phyloP scores from a whole-genome alignment of 2,329 filamentous ascomycete species.

The Biscogniauxia sp. region DNA sequence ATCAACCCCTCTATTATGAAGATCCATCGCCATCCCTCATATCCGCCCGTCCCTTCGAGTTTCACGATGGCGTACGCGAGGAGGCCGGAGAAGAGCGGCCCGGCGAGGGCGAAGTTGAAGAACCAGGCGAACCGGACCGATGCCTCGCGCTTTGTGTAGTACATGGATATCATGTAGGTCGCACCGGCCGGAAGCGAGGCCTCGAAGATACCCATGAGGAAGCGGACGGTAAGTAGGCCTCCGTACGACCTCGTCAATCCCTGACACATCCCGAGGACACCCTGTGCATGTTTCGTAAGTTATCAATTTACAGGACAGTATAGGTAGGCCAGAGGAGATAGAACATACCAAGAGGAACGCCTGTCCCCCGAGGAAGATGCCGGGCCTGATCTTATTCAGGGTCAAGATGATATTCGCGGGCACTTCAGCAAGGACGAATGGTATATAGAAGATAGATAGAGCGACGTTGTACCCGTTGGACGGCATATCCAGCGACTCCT shows the following conservation, averaged over 20 bases:
- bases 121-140: constrained; percentile 31
- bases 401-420: constrained; percentile 46
- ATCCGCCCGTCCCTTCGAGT: constrained; percentile 39
- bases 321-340: neutral
- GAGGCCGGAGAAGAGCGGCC: constrained; percentile 38
- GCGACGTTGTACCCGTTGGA: constrained; percentile 41
- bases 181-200: constrained; percentile 30
- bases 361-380: constrained; percentile 37
- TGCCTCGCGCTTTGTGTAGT: constrained; percentile 28
- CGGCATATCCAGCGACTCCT: constrained; percentile 41
- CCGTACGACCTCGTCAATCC: constrained; percentile 39
- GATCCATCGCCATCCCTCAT: constrained; percentile 44
- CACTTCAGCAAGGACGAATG: constrained; percentile 44
- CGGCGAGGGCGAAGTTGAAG: constrained; percentile 37
- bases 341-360: constrained; percentile 39
- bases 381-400: constrained; percentile 36
- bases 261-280: constrained; percentile 41
- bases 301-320: constrained; percentile 7
- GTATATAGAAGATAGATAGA: constrained; percentile 43
- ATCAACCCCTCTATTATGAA: constrained; percentile 39
- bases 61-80: constrained; percentile 41
- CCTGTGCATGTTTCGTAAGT: constrained; percentile 23
- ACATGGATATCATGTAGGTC: constrained; percentile 30
- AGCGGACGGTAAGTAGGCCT: constrained; percentile 33
- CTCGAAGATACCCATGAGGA: constrained; percentile 80